Percentiles rank a stretch among this genome's conserved stretches.
These are phyloP conservation scores for Aureobasidium sp. DNA, from an alignment of 2,329 filamentous ascomycete species.

Conservation along the genomic window DNA sequence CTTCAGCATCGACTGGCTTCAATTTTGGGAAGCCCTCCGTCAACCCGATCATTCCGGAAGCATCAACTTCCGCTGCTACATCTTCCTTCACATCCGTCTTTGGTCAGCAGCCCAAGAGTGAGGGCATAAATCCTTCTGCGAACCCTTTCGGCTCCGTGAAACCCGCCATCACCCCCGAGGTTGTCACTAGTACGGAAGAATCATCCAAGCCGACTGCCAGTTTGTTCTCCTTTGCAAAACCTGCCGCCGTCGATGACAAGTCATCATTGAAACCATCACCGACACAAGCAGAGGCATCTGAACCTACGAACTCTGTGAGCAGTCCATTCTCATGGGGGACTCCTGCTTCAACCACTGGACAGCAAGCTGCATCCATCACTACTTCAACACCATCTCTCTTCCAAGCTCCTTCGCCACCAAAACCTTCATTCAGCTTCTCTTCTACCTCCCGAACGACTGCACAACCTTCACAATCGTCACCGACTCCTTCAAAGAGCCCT, in stretches of 20 bases:
- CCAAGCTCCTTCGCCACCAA: neutral
- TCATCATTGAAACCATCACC: neutral
- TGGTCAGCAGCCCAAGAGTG: conserved; percentile 13
- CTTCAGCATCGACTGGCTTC: neutral
- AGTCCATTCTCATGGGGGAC: neutral
- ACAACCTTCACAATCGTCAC: neutral
- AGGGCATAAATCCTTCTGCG: neutral
- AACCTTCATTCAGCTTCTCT: conserved; percentile 8
- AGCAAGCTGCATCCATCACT: neutral
- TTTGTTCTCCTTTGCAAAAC: neutral
- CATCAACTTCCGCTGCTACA: neutral
- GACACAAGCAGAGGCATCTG: neutral
- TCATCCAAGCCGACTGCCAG: neutral
- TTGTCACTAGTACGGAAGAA: neutral
- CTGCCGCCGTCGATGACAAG: neutral
- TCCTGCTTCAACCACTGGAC: neutral
- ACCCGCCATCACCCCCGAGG: neutral
- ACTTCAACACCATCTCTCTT: neutral
- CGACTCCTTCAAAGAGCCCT: neutral
- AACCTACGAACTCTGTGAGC: neutral
- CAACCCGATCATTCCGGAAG: neutral
- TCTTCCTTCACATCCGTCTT: conserved; percentile 5
- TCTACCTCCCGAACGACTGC: neutral
- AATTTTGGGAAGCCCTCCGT: conserved; percentile 13
- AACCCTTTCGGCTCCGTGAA: neutral